Conservation (phyloP, 805 yeast species). For the Saccharomycopsis capsularis region DNA sequence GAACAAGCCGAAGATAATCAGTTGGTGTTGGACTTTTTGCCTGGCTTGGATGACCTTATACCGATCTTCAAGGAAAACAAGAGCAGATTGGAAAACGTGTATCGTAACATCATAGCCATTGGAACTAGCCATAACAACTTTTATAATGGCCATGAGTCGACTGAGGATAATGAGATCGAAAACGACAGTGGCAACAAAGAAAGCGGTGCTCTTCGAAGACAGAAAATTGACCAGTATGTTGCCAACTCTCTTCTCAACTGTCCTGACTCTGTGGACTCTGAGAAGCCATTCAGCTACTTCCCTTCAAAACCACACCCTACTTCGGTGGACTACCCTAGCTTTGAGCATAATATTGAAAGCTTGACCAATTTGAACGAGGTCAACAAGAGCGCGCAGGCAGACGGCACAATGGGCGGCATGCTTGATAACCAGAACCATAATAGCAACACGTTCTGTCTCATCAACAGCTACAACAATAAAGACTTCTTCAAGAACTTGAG, state of each 20-base stretch:
- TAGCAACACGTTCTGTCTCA: constrained; percentile 32
- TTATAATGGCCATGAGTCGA: too few species aligned
- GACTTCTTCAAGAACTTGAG: constrained; percentile 64
- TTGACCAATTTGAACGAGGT: constrained; percentile 11
- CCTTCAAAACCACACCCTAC: constrained; percentile 86
- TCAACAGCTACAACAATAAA: constrained; percentile 55
- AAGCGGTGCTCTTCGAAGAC: constrained; percentile 8
- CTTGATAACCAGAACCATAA: constrained; percentile 27
- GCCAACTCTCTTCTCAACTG: constrained; percentile 80
- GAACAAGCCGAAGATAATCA: constrained; percentile 18
- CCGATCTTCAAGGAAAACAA: constrained; percentile 29
- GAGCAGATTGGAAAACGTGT: constrained; percentile 20
- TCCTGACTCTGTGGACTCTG: constrained; percentile 91
- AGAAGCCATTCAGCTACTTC: constrained; percentile 59
- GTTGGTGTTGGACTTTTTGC: constrained; percentile 9
- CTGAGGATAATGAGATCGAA: constrained; percentile 29
- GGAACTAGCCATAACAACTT: not conserved
- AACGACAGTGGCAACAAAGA: constrained; percentile 46
- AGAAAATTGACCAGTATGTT: constrained; percentile 45
- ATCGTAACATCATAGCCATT: constrained; percentile 13
- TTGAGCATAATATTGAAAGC: constrained; percentile 12
- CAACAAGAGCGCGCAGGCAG: constrained; percentile 18
- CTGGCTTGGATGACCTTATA: constrained; percentile 26
- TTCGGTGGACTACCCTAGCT: constrained; percentile 70
- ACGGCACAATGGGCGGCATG: too few species aligned